Base-by-base conservation (phyloP, 2,329 filamentous ascomycete genomes). In the Purpureocillium lavendulum region DNA sequence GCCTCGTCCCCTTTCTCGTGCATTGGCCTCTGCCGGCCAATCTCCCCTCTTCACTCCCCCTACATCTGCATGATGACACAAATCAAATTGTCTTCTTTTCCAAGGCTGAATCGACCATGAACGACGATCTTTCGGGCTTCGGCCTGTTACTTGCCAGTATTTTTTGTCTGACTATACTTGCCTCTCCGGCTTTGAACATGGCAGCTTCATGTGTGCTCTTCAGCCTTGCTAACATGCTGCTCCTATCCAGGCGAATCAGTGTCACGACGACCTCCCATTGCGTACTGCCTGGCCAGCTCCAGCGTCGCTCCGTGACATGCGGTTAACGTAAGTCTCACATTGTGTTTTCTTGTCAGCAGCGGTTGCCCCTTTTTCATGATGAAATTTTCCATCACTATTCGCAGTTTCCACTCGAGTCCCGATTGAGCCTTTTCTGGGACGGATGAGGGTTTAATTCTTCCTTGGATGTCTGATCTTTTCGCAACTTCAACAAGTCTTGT, bases 61-160 rank as follows among this genome's bases (percentile, higher is more conserved):
- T 36, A n/a, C 35, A 16, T 60, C 64, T 66, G 67, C 52, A 75
- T 80, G 83, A 87, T 88, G 84, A 88, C 76, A 85, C 71, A 66
- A 62, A 59, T 60, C 64, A 58, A 68, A 66, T 71, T 33, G 70
- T 71, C 83, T 84, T 88, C 88, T 84, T 87, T 88, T 87, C 84
- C 82, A 82, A 75, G 80, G 73, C 82, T 69, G 82, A 89, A 75
- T 87, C 84, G 84, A 79, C 82, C 81, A 82, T 89, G 84, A 87
- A 26, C 78, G 80, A 86, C 81, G 42, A 59, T 68, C 59, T 69
- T 75, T 70, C 77, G 80, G 81, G 78, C 69, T 66, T 65, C 66
- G 62, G 73, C 78, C 80, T 86, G 84, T 82, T 88, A 88, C 84
- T 88, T 85, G 84, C 84, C 84, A 89, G 84, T 88, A 88, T 82